Evolutionary conservation across 2,329 filamentous ascomycete species (phyloP).

Genomic region (Tolypocladium pustulatum): DNA sequence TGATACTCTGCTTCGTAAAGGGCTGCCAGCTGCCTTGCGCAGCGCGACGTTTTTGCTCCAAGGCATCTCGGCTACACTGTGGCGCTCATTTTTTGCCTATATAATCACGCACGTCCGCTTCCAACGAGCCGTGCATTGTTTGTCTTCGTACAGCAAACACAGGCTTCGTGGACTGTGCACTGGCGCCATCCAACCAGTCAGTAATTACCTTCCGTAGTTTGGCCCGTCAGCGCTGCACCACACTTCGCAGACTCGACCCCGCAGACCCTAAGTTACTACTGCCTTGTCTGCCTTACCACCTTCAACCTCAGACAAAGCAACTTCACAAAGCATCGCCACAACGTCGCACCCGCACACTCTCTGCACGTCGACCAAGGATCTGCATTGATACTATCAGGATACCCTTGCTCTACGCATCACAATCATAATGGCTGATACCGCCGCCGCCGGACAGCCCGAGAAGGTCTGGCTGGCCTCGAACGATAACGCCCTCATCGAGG

Average conservation of each 20-base stretch:
- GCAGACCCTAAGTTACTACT: not conserved
- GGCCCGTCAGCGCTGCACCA: not conserved
- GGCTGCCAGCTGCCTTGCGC: not conserved
- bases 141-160: not conserved
- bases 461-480: conserved; percentile 43
- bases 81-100: not conserved
- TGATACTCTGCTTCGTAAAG: not conserved
- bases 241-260: not conserved
- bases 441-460: conserved; percentile 6
- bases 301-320: not conserved
- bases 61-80: not conserved
- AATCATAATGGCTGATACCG: conserved; percentile 1
- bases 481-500: conserved; percentile 34
- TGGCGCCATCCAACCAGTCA: not conserved
- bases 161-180: not conserved
- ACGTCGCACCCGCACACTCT: not conserved
- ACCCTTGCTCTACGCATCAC: not conserved
- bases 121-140: not conserved
- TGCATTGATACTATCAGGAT: not conserved
- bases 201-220: not conserved
- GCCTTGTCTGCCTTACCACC: not conserved
- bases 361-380: not conserved
- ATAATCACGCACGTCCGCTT: not conserved
- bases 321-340: not conserved
- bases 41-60: not conserved